A percentile compares a stretch with the other conserved stretches of the same genome.
phyloP scores from a whole-genome alignment of 495 filamentous ascomycete species.

The Aspergillus coremiiformis region DNA sequence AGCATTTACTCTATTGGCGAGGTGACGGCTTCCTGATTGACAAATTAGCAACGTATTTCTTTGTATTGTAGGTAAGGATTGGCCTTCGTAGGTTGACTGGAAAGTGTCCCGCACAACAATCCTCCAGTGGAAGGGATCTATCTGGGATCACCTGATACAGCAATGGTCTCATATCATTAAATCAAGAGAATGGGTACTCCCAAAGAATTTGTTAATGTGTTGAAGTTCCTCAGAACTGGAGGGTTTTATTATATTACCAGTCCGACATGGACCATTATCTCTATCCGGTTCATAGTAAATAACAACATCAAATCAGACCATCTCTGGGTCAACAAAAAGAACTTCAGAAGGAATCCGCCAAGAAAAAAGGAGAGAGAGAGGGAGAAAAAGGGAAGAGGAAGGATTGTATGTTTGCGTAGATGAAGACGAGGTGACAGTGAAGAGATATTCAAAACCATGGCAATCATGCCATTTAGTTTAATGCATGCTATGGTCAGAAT shows the following conservation, averaged over 20 bases:
- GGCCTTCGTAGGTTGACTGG: neutral
- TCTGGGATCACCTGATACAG: neutral
- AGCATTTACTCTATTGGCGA: neutral
- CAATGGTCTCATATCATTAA: neutral
- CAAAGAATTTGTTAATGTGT: neutral
- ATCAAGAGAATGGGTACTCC: neutral
- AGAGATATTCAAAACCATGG: conserved; percentile 10
- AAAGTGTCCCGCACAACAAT: no score
- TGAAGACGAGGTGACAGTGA: neutral
- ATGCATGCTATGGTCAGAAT: conserved; percentile 12
- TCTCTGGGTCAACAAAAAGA: neutral
- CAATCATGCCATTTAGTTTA: conserved; percentile 11
- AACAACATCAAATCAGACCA: conserved; percentile 13
- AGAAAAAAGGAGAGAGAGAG: conserved; percentile 13
- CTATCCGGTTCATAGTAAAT: conserved; percentile 10
- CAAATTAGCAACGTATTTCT: neutral
- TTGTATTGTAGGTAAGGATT: neutral
- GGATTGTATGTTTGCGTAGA: conserved; percentile 1
- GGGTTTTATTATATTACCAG: conserved; percentile 10
- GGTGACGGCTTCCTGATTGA: neutral
- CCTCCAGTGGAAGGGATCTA: no score
- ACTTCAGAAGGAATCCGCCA: neutral
- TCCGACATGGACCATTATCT: conserved; percentile 10
- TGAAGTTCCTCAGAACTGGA: no score
- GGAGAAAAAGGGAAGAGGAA: conserved; percentile 14